Conservation (phyloP, 1,139 yeast genomes). For the Pneumocystis wakefieldiae region DNA sequence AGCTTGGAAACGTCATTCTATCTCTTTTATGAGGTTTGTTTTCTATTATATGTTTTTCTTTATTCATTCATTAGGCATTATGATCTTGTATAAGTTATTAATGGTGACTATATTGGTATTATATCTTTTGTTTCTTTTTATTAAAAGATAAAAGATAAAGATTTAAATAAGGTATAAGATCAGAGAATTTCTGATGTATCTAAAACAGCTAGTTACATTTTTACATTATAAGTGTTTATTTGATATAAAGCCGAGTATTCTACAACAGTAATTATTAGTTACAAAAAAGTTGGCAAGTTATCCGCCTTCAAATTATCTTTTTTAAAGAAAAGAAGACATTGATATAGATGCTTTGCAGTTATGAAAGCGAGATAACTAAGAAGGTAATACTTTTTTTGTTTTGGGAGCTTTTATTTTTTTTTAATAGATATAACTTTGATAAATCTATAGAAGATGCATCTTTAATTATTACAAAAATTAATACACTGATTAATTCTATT, state of each 20-base stretch:
- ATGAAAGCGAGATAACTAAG: conserved; percentile 51
- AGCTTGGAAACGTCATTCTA: conserved; percentile 77
- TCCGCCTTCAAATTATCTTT: conserved; percentile 42
- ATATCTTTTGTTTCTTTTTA: conserved; percentile 41
- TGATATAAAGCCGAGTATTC: conserved; percentile 44
- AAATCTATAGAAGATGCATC: conserved; percentile 34
- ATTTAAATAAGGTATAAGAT: conserved; percentile 22
- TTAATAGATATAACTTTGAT: conserved; percentile 53
- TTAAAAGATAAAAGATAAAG: no score
- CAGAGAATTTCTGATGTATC: conserved; percentile 55
- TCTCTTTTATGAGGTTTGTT: conserved; percentile 48
- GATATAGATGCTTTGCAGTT: conserved; percentile 42
- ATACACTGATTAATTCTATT: conserved; percentile 15
- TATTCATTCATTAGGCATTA: conserved; percentile 30
- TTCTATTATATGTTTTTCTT: background rate
- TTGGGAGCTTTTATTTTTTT: conserved; percentile 34
- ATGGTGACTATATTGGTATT: conserved; percentile 83
- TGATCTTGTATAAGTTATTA: conserved; percentile 72
- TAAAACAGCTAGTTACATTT: conserved; percentile 35
- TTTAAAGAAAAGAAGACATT: background rate
- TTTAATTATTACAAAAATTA: conserved; percentile 59
- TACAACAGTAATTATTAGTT: conserved; percentile 57
- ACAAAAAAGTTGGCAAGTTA: conserved; percentile 64
- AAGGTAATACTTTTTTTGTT: conserved; percentile 23
- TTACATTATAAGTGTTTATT: background rate